Percentiles rank a stretch among this genome's conserved stretches.
These are phyloP conservation scores for Daldinia caldariorum DNA, from an alignment of 495 filamentous ascomycete genomes.

Conservation along the genomic window DNA sequence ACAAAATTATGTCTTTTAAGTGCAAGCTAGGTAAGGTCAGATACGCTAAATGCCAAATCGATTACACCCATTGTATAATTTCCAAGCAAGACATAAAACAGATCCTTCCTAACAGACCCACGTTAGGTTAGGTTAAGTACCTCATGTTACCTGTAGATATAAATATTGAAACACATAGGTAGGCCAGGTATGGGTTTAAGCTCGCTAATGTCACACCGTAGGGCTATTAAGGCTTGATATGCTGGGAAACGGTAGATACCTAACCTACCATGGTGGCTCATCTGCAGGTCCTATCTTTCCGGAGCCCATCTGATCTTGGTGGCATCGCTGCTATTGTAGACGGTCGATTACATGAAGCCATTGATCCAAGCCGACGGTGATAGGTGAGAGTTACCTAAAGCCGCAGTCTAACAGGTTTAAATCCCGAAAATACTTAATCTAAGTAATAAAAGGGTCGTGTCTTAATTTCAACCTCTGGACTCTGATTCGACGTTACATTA, in stretches of 20 bases:
- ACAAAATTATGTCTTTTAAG: no score
- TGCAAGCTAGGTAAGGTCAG: no score
- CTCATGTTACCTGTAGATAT: no score
- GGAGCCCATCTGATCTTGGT: slow-evolving; percentile 1
- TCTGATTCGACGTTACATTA: no score
- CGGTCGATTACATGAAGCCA: slow-evolving; percentile 1
- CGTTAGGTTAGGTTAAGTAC: no score
- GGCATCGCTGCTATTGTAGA: neutral
- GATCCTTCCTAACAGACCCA: neutral
- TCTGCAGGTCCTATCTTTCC: slow-evolving; percentile 9
- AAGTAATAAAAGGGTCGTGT: neutral
- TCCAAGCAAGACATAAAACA: neutral
- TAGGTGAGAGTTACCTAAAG: neutral
- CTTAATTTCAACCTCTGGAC: neutral
- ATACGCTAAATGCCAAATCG: neutral
- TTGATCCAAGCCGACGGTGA: neutral
- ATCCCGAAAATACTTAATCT: neutral
- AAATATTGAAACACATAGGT: neutral
- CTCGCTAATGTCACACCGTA: neutral
- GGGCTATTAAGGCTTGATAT: neutral
- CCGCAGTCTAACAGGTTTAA: neutral
- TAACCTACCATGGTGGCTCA: neutral
- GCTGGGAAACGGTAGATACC: neutral
- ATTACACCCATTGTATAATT: neutral
- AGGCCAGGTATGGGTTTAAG: neutral